A percentile compares a stretch with the other conserved stretches of the same genome.
Conservation (phyloP, 495 filamentous ascomycete species). For the Hyphodiscus hymeniophilus region DNA sequence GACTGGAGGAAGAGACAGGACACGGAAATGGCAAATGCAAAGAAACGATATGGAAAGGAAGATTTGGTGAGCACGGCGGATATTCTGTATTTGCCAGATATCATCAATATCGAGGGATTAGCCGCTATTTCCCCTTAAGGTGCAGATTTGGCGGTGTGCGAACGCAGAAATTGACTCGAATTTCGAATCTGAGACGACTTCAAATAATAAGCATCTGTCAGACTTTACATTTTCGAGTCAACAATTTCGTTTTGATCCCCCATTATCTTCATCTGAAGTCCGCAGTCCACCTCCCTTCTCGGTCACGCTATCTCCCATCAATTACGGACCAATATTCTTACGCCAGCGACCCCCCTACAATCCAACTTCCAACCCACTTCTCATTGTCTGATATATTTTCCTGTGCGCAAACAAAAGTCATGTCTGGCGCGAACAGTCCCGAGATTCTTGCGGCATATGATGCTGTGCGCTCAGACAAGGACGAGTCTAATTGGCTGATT, state of each 20-base stretch:
- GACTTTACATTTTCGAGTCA: background rate
- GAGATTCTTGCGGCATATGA: conserved; percentile 24
- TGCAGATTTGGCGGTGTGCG: no score
- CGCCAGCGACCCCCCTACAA: background rate
- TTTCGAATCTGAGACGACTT: background rate
- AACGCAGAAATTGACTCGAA: background rate
- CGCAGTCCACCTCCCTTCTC: no score
- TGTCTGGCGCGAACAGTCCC: conserved; percentile 21
- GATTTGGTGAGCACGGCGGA: background rate
- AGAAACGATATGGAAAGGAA: background rate
- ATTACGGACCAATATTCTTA: background rate
- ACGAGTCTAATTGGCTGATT: conserved; percentile 47
- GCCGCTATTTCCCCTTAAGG: background rate
- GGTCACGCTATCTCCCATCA: no score
- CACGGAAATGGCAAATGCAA: conserved; percentile 3
- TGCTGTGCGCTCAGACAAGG: conserved; percentile 42
- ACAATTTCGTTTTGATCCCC: no score
- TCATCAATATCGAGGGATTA: conserved; percentile 1
- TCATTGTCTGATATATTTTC: no score
- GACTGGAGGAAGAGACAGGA: background rate
- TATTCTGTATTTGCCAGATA: conserved; percentile 2
- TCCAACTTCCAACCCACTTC: no score
- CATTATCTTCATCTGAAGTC: no score
- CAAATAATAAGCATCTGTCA: background rate
- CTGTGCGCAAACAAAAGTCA: conserved; percentile 5